A percentile compares a stretch with the other conserved stretches of the same genome.
These are phyloP conservation scores for Xylaria sp. DNA, from an alignment of 2,329 filamentous ascomycete genomes.

Conservation along the genomic window DNA sequence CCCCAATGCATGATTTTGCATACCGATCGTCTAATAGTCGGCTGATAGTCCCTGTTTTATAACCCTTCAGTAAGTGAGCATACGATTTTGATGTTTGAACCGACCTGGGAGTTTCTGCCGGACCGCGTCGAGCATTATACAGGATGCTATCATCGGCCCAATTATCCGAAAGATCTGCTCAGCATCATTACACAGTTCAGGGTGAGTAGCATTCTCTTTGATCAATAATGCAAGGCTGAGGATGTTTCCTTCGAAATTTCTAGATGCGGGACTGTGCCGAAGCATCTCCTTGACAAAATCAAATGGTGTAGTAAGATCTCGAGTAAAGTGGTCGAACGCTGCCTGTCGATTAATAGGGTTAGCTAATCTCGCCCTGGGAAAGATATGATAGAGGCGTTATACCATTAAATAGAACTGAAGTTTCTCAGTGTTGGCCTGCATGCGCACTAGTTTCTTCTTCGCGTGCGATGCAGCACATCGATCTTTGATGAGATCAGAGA, in stretches of 20 bases:
- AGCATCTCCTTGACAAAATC: slow-evolving; percentile 51
- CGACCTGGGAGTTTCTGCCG: slow-evolving; percentile 48
- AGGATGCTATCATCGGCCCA: slow-evolving; percentile 50
- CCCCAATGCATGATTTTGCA: slow-evolving; percentile 46
- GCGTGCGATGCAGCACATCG: slow-evolving; percentile 55
- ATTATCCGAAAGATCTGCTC: slow-evolving; percentile 49
- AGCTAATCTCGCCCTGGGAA: slow-evolving; percentile 37
- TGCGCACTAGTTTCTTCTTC: slow-evolving; percentile 56
- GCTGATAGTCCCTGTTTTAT: slow-evolving; percentile 44
- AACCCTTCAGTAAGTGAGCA: background rate
- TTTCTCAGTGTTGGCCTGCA: slow-evolving; percentile 46
- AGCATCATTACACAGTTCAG: slow-evolving; percentile 39
- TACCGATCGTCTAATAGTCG: slow-evolving; percentile 50
- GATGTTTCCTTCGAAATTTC: slow-evolving; percentile 50
- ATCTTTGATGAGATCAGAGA: slow-evolving; percentile 56
- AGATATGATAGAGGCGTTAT: background rate
- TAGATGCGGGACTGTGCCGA: slow-evolving; percentile 48
- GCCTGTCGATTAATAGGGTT: slow-evolving; percentile 46
- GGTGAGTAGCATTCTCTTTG: slow-evolving; percentile 40
- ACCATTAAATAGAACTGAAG: slow-evolving; percentile 34
- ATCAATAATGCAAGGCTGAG: slow-evolving; percentile 47
- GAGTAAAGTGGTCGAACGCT: slow-evolving; percentile 50
- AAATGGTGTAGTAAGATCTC: slow-evolving; percentile 49
- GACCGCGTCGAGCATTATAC: slow-evolving; percentile 51
- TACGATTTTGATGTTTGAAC: background rate